phyloP scores from a whole-genome alignment of 2,329 filamentous ascomycete species.

The Hypoxylon sp. region DNA sequence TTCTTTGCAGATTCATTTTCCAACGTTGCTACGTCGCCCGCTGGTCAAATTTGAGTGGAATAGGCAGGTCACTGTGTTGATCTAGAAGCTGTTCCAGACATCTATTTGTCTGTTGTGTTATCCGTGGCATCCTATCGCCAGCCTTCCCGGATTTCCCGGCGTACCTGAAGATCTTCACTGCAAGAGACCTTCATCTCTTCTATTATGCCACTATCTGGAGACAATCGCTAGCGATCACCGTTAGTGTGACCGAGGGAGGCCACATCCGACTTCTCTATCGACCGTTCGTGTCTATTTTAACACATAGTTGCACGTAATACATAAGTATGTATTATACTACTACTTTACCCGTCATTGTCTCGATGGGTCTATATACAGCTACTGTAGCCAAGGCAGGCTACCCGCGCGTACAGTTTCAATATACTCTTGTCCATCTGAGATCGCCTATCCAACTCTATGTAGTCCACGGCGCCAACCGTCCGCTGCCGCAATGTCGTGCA shows the following conservation, averaged over 20 bases:
- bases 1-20: slow-evolving; percentile 31
- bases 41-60: slow-evolving; percentile 36
- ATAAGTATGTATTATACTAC: slow-evolving; percentile 37
- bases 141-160: slow-evolving; percentile 48
- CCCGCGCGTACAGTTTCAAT: slow-evolving; percentile 42
- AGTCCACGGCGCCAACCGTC: slow-evolving; percentile 48
- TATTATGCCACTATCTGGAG: slow-evolving; percentile 32
- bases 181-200: slow-evolving; percentile 41
- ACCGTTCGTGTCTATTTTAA: slow-evolving; percentile 25
- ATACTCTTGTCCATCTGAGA: slow-evolving; percentile 44
- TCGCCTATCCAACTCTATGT: slow-evolving; percentile 45
- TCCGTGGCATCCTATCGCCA: slow-evolving; percentile 39
- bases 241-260: slow-evolving; percentile 36
- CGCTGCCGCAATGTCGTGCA: slow-evolving; percentile 50
- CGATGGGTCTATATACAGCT: slow-evolving; percentile 27
- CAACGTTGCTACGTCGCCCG: slow-evolving; percentile 29
- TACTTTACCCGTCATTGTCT: slow-evolving; percentile 36
- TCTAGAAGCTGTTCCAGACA: slow-evolving; percentile 37
- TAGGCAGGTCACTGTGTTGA: slow-evolving; percentile 43
- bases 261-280: slow-evolving; percentile 37
- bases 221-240: slow-evolving; percentile 46
- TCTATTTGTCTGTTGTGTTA: slow-evolving; percentile 28
- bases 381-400: slow-evolving; percentile 31
- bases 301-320: slow-evolving; percentile 38
- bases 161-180: slow-evolving; percentile 54